These are phyloP conservation scores for Dendrothele bispora DNA, from an alignment of 768 basidiomycete species.

Conservation along the genomic window DNA sequence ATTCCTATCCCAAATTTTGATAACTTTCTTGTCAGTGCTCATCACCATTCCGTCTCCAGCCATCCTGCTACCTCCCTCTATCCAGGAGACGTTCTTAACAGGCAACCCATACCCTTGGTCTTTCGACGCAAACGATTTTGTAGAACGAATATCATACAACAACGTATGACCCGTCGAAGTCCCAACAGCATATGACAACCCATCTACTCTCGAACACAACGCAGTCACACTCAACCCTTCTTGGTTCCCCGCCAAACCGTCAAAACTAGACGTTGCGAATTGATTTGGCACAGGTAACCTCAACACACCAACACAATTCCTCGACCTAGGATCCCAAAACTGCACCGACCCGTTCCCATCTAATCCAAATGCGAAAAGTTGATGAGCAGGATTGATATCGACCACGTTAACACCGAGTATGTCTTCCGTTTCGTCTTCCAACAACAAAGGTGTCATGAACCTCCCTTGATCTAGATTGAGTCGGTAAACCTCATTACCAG, in stretches of 20 bases:
- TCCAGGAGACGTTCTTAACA: conserved; percentile 83
- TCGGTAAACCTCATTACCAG: conserved; percentile 87
- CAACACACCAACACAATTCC: conserved; percentile 71
- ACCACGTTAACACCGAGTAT: conserved; percentile 87
- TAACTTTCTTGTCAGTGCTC: conserved; percentile 94
- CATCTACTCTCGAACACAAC: conserved; percentile 82
- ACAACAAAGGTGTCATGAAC: conserved; percentile 78
- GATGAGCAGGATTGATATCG: conserved; percentile 92
- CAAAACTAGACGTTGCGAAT: conserved; percentile 41
- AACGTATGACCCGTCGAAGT: conserved; percentile 94
- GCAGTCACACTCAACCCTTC: conserved; percentile 71
- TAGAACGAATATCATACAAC: conserved; percentile 90
- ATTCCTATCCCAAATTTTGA: conserved; percentile 95
- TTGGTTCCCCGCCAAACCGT: conserved; percentile 11
- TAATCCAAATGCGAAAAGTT: conserved; percentile 84
- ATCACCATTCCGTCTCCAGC: conserved; percentile 86
- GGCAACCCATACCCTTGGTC: conserved; percentile 97
- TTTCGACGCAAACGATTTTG: conserved; percentile 81
- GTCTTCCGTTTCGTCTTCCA: conserved; percentile 52
- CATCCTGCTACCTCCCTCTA: conserved; percentile 83
- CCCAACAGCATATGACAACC: conserved; percentile 90
- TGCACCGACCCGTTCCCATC: conserved; percentile 88
- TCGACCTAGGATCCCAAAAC: conserved; percentile 94
- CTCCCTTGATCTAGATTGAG: conserved; percentile 95
- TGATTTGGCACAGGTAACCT: conserved; percentile 55